A percentile compares a stretch with the other conserved stretches of the same genome.
phyloP scores from a whole-genome alignment of 2,329 filamentous ascomycete species.

The Aspergillus sp. region DNA sequence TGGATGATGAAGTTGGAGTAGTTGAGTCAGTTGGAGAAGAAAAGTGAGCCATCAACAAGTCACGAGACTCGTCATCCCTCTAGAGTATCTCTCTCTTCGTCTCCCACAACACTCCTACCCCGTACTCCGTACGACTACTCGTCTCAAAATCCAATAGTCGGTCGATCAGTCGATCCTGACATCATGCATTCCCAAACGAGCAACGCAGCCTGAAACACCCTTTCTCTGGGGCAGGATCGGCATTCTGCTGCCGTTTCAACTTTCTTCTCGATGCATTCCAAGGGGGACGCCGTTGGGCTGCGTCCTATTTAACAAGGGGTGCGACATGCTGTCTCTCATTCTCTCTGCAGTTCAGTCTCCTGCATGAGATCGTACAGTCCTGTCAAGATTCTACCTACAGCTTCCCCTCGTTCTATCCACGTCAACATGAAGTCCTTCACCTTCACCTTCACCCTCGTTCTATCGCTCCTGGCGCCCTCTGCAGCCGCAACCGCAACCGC shows the following conservation, averaged over 20 bases:
- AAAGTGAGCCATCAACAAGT: no score
- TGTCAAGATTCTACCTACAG: no score
- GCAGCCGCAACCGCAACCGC: neutral
- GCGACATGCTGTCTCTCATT: no score
- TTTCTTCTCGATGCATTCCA: neutral
- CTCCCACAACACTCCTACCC: no score
- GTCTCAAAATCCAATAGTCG: conserved; percentile 19
- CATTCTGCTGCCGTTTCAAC: conserved; percentile 19
- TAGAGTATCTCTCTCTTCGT: no score
- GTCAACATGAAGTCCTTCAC: neutral
- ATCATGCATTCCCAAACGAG: conserved; percentile 6
- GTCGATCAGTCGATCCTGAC: conserved; percentile 15
- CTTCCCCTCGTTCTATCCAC: no score
- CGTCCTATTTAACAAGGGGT: neutral
- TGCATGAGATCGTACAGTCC: no score
- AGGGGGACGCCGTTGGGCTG: neutral
- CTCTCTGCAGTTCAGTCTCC: no score
- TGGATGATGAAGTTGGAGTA: no score
- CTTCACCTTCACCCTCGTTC: neutral
- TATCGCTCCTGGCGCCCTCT: neutral
- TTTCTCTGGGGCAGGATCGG: conserved; percentile 7
- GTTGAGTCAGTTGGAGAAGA: no score
- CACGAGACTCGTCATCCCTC: no score
- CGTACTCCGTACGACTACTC: no score
- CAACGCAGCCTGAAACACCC: conserved; percentile 1